Base-by-base conservation (phyloP, 345 rosid genomes). In the Lepidium didymum region DNA sequence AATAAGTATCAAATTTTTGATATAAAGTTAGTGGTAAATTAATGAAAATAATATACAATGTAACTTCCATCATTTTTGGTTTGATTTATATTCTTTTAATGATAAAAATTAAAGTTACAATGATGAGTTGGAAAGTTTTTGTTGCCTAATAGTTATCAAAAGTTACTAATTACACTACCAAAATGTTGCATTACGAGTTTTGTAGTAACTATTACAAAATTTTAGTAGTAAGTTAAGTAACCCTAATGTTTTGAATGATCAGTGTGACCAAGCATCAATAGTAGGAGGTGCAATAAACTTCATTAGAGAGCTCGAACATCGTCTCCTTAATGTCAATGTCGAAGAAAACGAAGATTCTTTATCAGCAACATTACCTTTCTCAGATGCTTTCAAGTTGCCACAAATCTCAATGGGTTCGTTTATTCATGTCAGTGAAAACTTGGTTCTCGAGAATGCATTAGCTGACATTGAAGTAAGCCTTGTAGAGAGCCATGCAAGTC, bases 401-500 rank as follows among this genome's bases (percentile, higher is more conserved):
- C 89, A 87, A 67, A 80, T 80, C 72, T 81, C 88, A 52, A 83
- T 72, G 31, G 58, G 73, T 23, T 35, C 80, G 3, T 64, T 44
- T 16, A 9, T 35, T 27, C 6, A 27, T 6, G 43, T 9, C 44
- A n/a, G 37, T 9, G 75, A 64, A 3, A 70, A 56, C 51, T 62
- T 75, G 23, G 68, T 12, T 19, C 49, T 62, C 4, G 50, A 45
- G 65, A 80, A 81, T 7, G 27, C 75, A 44, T 27, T 60, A 62
- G 72, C 56, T 27, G 80, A 71, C 51, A 77, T 93, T 43, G 94
- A 93, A 81, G 97, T 88, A 71, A 85, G 81, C 56, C 83, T 90
- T 78, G 91, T 88, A 15, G 98, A 90, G 71, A 80, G 84, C 67
- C 95, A 93, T 64, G 96, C 96, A 31, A 88, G 76, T 72, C 75